phyloP scores from a whole-genome alignment of 768 basidiomycete species.

The Neoboletus magnificus region DNA sequence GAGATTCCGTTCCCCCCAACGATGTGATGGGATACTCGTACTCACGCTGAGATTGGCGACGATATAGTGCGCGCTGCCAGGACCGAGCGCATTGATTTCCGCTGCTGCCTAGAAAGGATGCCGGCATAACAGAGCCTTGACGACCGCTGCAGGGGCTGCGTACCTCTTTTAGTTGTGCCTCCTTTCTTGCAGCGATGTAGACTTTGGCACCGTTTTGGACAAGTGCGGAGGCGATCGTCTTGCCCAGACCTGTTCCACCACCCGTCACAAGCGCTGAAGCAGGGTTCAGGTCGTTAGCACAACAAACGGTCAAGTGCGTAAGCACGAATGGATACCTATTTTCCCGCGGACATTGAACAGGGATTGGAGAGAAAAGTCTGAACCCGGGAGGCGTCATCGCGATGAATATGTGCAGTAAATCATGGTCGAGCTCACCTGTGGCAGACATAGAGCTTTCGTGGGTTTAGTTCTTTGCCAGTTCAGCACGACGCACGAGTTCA shows the following conservation, averaged over 20 bases:
- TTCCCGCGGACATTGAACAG: conserved; percentile 69
- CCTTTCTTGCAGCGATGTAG: conserved; percentile 86
- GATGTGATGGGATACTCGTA: conserved; percentile 37
- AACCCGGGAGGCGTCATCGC: background rate
- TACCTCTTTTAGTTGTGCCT: conserved; percentile 72
- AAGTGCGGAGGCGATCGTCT: conserved; percentile 79
- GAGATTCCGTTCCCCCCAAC: background rate
- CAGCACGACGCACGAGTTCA: background rate
- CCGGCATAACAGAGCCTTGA: conserved; percentile 4
- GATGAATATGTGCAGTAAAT: background rate
- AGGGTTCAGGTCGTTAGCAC: background rate
- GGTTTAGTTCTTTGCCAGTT: background rate
- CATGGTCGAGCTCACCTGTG: conserved; percentile 2
- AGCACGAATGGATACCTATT: conserved; percentile 45
- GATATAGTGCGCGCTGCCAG: conserved; percentile 68
- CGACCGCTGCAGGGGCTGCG: conserved; percentile 33
- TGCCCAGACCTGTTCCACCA: conserved; percentile 80
- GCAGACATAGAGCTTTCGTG: conserved; percentile 11
- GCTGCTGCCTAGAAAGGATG: conserved; percentile 41
- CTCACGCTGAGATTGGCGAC: conserved; percentile 71
- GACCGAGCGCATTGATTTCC: conserved; percentile 57
- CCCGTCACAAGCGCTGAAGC: conserved; percentile 74
- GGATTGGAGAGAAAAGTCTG: conserved; percentile 51
- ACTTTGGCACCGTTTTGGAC: conserved; percentile 86
- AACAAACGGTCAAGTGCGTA: background rate